phyloP scores from a whole-genome alignment of 1,284 basidiomycete genomes.

The Anthracocystis panici-leucophaei region DNA sequence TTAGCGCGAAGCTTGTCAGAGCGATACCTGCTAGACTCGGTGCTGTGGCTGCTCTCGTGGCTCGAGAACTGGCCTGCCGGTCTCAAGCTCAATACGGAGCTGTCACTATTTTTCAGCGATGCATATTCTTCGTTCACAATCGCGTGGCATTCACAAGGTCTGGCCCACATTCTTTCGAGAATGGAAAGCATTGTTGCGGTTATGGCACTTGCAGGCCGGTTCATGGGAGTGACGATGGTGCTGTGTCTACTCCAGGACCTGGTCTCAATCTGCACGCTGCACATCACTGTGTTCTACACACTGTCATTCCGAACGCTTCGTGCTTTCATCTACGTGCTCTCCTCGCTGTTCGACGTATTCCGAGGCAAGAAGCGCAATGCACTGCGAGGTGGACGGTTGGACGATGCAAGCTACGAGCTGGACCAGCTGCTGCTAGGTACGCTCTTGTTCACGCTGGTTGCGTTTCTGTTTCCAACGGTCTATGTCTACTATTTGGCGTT shows the following conservation, averaged over 20 bases:
- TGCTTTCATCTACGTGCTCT: slow-evolving; percentile 76
- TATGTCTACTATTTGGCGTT: slow-evolving; percentile 87
- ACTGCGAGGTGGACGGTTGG: slow-evolving; percentile 81
- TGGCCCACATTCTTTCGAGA: slow-evolving; percentile 19
- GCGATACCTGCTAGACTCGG: slow-evolving; percentile 21
- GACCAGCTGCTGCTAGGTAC: slow-evolving; percentile 95
- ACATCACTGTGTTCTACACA: slow-evolving; percentile 80
- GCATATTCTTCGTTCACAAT: slow-evolving; percentile 74
- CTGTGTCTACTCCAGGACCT: slow-evolving; percentile 79
- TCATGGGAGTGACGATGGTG: slow-evolving; percentile 79
- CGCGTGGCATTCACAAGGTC: slow-evolving; percentile 27
- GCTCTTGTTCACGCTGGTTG: slow-evolving; percentile 89
- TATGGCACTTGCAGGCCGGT: slow-evolving; percentile 74
- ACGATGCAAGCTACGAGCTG: slow-evolving; percentile 89
- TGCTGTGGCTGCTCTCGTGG: slow-evolving; percentile 76
- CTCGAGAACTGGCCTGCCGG: slow-evolving; percentile 95
- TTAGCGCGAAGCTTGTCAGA: slow-evolving; percentile 7
- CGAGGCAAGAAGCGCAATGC: slow-evolving; percentile 75
- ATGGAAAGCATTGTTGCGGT: slow-evolving; percentile 69
- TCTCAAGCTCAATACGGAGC: slow-evolving; percentile 92
- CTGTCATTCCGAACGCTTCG: slow-evolving; percentile 78
- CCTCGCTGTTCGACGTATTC: slow-evolving; percentile 91
- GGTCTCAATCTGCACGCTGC: slow-evolving; percentile 78
- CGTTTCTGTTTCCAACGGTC: slow-evolving; percentile 91
- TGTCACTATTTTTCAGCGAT: slow-evolving; percentile 83